phyloP scores from a whole-genome alignment of 352 stramenopile species.

The Peronosclerospora sorghi region DNA sequence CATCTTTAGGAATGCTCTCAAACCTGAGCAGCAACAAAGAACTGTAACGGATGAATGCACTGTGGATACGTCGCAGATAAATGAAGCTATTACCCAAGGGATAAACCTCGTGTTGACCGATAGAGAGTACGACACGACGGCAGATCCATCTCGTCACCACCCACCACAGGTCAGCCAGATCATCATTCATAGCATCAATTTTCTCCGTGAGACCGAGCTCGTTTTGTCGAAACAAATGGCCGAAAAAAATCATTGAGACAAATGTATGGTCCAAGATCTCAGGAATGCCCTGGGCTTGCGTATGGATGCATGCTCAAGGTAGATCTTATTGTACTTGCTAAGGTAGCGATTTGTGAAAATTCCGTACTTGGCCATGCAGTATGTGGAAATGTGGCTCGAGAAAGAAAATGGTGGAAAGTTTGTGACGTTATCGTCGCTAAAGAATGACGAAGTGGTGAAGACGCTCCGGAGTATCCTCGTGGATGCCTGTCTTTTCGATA shows the following conservation, averaged over 20 bases:
- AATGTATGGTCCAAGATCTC: no score
- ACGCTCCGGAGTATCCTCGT: conserved; percentile 45
- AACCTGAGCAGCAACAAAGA: no score
- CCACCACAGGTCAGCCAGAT: conserved; percentile 46
- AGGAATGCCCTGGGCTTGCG: conserved; percentile 18
- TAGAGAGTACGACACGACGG: neutral
- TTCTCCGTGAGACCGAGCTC: conserved; percentile 54
- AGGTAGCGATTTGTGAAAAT: conserved; percentile 66
- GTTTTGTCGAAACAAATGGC: conserved; percentile 60
- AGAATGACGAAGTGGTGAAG: conserved; percentile 21
- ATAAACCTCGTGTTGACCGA: conserved; percentile 29
- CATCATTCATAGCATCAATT: conserved; percentile 70
- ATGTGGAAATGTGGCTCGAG: conserved; percentile 83
- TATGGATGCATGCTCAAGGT: conserved; percentile 58
- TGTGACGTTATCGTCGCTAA: conserved; percentile 21
- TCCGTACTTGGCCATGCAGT: conserved; percentile 84
- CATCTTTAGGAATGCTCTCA: conserved; percentile 10
- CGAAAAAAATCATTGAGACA: no score
- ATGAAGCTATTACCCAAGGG: conserved; percentile 28
- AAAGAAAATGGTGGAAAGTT: conserved; percentile 35
- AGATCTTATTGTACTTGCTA: conserved; percentile 51
- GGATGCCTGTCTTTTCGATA: conserved; percentile 48
- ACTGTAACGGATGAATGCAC: neutral
- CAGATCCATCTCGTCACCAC: conserved; percentile 3
- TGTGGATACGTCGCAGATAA: conserved; percentile 5